Base-by-base conservation (phyloP, 2,329 filamentous ascomycete species). In the Botrytis tulipae region DNA sequence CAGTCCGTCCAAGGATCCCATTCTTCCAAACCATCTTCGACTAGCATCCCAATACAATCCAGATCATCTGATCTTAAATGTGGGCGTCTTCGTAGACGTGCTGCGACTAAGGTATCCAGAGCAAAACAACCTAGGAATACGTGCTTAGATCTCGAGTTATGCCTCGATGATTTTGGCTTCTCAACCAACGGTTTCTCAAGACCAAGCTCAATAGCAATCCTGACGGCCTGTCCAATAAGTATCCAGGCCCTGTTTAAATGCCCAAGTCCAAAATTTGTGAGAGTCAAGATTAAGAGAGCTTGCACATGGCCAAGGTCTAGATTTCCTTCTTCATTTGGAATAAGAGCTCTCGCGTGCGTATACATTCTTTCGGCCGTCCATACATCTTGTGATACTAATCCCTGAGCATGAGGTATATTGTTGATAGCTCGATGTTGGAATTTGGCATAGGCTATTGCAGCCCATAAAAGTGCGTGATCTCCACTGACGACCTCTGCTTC, bases 1-100 rank as follows among this genome's bases (percentile, higher is more conserved):
- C 85, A 84, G 40, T 89, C 87, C 29, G 85, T 84, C 92, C 92
- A 94, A 1, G 90, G 89, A 76, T 92, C 89, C 91, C 91, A 93
- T 82, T 93, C 91, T 78, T 93, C 92, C 32, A 91, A 82, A 1
- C 90, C 90, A 77, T 92, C 89, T 80, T 92, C 90, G 40, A 88
- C 85, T 3, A 92, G 82, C 4, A 82, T 81, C 16, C 86, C 85
- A 69, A 80, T 79, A 54, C 82, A 80, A n/a, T 83, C 81, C 40
- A 88, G 80, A 70, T 88, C 86, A 22, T 84, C 83, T 16, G 82
- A 79, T 72, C 82, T 82, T 10, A 91, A 83, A 78, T 87, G 86
- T 3, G 87, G 84, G 16, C 83, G 81, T 48, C 84, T 84, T n/a
- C 84, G 82, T 5, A 89, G 82, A 14, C 86, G 83, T 29, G 87